Conservation (phyloP, 2,329 filamentous ascomycete genomes). For the Aureobasidium lini region DNA sequence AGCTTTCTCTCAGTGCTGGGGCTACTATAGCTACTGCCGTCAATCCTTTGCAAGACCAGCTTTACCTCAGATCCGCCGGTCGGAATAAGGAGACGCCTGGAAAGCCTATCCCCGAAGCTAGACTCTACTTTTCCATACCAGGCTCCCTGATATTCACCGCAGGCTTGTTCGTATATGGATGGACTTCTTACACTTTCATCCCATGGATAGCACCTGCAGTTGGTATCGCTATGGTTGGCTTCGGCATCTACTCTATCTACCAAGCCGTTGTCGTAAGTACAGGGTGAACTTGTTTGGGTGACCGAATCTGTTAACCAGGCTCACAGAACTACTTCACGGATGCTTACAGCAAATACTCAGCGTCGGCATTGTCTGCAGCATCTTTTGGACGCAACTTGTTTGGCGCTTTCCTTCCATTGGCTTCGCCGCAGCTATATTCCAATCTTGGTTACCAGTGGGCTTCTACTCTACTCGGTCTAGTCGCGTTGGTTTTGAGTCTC, state of each 20-base stretch:
- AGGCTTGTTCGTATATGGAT: constrained; percentile 75
- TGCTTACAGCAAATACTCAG: constrained; percentile 73
- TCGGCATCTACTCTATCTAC: constrained; percentile 82
- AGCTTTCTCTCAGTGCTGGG: constrained; percentile 34
- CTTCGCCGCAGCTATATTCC: constrained; percentile 37
- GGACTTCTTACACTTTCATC: constrained; percentile 53
- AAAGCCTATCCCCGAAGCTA: constrained; percentile 32
- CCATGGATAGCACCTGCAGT: constrained; percentile 68
- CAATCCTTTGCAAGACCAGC: constrained; percentile 30
- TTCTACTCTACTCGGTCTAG: constrained; percentile 36
- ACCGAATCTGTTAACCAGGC: background rate
- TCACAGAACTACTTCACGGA: constrained; percentile 73
- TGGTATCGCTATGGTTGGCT: constrained; percentile 65
- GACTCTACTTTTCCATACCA: constrained; percentile 32
- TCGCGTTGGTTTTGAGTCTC: constrained; percentile 33
- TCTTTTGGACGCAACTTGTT: constrained; percentile 36
- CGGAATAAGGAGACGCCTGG: constrained; percentile 24
- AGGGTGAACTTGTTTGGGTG: constrained; percentile 14
- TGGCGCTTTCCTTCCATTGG: constrained; percentile 39
- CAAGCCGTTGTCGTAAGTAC: constrained; percentile 61
- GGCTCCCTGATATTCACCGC: constrained; percentile 36
- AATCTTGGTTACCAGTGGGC: constrained; percentile 41
- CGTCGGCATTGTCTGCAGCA: constrained; percentile 68
- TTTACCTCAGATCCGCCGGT: constrained; percentile 30
- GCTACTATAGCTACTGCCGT: constrained; percentile 33